A percentile compares a stretch with the other conserved stretches of the same genome.
Evolutionary conservation across 2,329 filamentous ascomycete genomes (phyloP).

Genomic region (Elsinoe fawcettii): DNA sequence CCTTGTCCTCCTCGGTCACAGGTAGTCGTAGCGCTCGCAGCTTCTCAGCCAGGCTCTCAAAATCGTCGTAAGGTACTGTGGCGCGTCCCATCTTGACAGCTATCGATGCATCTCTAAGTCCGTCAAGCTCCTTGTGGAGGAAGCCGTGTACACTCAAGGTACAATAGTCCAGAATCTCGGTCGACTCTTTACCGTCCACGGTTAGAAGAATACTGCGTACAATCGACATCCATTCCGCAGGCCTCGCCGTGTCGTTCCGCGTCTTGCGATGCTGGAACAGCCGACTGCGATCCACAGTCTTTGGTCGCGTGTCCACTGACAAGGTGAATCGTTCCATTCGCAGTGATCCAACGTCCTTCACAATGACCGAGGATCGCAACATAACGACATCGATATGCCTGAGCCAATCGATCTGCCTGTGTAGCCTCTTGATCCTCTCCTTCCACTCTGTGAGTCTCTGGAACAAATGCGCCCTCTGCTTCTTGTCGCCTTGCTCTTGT

Average conservation of each 20-base stretch:
- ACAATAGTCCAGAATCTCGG: conserved; percentile 81
- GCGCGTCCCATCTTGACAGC: conserved; percentile 85
- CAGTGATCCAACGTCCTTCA: conserved; percentile 74
- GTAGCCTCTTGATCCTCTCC: conserved; percentile 76
- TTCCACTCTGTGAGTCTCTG: conserved; percentile 69
- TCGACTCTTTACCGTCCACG: conserved; percentile 71
- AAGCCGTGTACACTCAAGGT: conserved; percentile 88
- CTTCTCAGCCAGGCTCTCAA: conserved; percentile 55
- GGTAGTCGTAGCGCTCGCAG: conserved; percentile 42
- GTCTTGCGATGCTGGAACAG: conserved; percentile 75
- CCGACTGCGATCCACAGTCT: conserved; percentile 83
- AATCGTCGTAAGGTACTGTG: conserved; percentile 83
- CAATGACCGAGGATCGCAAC: conserved; percentile 65
- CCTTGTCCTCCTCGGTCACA: conserved; percentile 15
- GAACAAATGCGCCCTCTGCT: conserved; percentile 62
- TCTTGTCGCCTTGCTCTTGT: conserved; percentile 26
- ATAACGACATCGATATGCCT: conserved; percentile 83
- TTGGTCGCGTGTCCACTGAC: conserved; percentile 81
- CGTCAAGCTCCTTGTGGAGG: conserved; percentile 75
- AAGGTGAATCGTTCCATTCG: conserved; percentile 79
- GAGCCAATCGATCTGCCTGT: conserved; percentile 81
- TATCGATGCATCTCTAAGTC: conserved; percentile 81
- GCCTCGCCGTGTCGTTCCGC: conserved; percentile 55
- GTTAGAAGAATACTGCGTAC: conserved; percentile 83
- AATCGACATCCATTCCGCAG: conserved; percentile 90